phyloP scores from a whole-genome alignment of 2,329 filamentous ascomycete species.

The Arthroderma sp. region DNA sequence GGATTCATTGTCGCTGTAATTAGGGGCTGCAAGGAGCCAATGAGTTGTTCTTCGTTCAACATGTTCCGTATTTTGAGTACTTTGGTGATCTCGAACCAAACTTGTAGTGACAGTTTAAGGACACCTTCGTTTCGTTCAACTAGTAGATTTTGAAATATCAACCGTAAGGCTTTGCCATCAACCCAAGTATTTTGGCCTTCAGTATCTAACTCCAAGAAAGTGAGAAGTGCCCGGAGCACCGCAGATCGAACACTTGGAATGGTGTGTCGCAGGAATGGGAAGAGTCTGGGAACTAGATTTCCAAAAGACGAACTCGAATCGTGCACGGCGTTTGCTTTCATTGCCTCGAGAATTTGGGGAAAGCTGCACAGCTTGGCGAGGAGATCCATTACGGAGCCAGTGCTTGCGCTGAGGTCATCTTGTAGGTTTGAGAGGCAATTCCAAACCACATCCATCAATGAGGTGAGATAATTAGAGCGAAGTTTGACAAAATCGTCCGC shows the following conservation, averaged over 20 bases:
- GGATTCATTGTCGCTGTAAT: constrained; percentile 77
- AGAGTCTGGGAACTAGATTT: constrained; percentile 80
- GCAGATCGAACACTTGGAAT: constrained; percentile 91
- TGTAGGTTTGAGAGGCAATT: constrained; percentile 92
- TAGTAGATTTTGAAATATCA: constrained; percentile 89
- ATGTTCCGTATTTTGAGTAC: constrained; percentile 50
- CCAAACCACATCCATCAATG: constrained; percentile 90
- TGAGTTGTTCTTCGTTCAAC: constrained; percentile 54
- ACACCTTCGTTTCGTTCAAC: constrained; percentile 82
- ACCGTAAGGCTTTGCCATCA: constrained; percentile 70
- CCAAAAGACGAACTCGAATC: constrained; percentile 84
- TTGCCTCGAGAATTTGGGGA: constrained; percentile 78
- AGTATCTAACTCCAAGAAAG: constrained; percentile 77
- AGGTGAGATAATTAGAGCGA: constrained; percentile 62
- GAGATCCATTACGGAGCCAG: constrained; percentile 95
- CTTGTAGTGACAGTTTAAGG: constrained; percentile 66
- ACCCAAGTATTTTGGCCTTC: constrained; percentile 79
- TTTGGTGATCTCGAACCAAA: constrained; percentile 69
- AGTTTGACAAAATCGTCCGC: constrained; percentile 86
- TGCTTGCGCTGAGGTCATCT: constrained; percentile 92
- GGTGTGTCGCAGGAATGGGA: constrained; percentile 91
- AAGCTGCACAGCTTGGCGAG: constrained; percentile 92
- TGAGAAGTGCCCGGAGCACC: constrained; percentile 81
- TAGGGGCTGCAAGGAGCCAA: constrained; percentile 62
- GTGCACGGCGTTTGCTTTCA: constrained; percentile 76